Evolutionary conservation across 148 eudicot species (phyloP).

Genomic region (Suaeda aralocaspica): DNA sequence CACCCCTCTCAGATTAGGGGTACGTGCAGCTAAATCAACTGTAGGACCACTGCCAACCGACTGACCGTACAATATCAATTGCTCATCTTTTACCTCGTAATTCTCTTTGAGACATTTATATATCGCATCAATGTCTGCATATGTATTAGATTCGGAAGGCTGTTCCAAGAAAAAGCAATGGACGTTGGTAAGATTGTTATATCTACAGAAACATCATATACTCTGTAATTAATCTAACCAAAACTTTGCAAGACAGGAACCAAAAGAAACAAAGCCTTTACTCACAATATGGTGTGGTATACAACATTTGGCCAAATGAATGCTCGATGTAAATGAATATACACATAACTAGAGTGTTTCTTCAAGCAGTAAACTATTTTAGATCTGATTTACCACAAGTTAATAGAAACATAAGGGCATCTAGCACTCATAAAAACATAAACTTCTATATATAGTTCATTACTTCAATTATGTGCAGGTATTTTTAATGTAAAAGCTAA

Average conservation of each 20-base stretch:
- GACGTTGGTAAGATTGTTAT: constrained; percentile 26
- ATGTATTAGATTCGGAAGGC: constrained; percentile 93
- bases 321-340: background rate
- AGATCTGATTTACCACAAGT: background rate
- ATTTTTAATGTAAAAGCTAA: background rate
- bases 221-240: background rate
- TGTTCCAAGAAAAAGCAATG: constrained; percentile 46
- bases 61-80: constrained; percentile 77
- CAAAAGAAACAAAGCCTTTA: background rate
- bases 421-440: background rate
- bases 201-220: constrained; percentile 15
- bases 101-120: constrained; percentile 90
- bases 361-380: background rate
- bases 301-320: background rate
- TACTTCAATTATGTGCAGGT: background rate
- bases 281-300: constrained; percentile 2
- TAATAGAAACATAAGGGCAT: background rate
- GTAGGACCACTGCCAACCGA: constrained; percentile 98
- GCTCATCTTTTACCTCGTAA: constrained; percentile 79
- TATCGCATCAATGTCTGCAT: constrained; percentile 91
- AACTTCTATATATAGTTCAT: background rate
- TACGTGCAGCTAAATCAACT: constrained; percentile 81
- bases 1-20: constrained; percentile 79
- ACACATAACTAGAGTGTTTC: background rate
- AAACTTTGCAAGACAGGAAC: background rate